A percentile compares a stretch with the other conserved stretches of the same genome.
These are phyloP conservation scores for Ceratocystis diversiconidia DNA, from an alignment of 2,329 filamentous ascomycete species.

Conservation along the genomic window DNA sequence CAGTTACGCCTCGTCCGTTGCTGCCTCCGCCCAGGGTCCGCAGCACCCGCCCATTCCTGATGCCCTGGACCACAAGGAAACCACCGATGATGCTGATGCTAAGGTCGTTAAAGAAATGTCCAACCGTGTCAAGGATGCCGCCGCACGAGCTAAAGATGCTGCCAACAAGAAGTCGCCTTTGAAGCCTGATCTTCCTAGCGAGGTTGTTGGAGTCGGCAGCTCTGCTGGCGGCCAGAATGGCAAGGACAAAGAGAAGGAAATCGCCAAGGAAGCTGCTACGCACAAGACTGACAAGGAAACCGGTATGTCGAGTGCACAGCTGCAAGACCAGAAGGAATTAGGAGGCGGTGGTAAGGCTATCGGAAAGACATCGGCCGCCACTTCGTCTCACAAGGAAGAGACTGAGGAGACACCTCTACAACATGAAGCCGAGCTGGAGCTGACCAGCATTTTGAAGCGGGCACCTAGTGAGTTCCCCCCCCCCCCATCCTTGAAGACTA, in stretches of 20 bases:
- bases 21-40: conserved; percentile 24
- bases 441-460: conserved; percentile 69
- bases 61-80: conserved; percentile 36
- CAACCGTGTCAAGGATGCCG: conserved; percentile 52
- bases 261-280: conserved; percentile 27
- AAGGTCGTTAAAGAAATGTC: conserved; percentile 36
- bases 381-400: conserved; percentile 15
- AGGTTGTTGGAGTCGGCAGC: conserved; percentile 45
- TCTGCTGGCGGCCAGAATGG: conserved; percentile 40
- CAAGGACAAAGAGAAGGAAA: conserved; percentile 31
- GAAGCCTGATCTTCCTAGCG: conserved; percentile 43
- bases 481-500: neutral
- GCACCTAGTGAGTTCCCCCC: conserved; percentile 52
- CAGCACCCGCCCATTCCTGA: conserved; percentile 42
- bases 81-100: conserved; percentile 6
- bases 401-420: conserved; percentile 42
- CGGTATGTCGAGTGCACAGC: conserved; percentile 42
- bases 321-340: conserved; percentile 55
- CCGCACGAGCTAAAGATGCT: conserved; percentile 51
- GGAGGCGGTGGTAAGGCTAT: conserved; percentile 2
- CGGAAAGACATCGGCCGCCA: neutral
- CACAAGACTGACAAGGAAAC: conserved; percentile 25
- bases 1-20: conserved; percentile 19
- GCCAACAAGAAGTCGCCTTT: conserved; percentile 52
- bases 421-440: conserved; percentile 51